Conservation (phyloP, 2,329 filamentous ascomycete genomes). For the Alternaria burnsii region DNA sequence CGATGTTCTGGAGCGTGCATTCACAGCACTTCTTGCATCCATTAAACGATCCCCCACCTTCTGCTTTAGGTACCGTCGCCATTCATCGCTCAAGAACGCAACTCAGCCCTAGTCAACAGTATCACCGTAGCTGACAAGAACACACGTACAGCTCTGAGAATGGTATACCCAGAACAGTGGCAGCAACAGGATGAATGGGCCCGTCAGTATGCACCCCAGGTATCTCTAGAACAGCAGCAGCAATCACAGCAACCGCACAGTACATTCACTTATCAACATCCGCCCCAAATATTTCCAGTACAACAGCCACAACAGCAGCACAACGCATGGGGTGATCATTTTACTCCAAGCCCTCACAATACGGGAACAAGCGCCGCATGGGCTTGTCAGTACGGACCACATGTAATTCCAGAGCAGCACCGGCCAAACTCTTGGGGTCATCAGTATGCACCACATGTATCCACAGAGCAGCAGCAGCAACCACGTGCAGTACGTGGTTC, state of each 20-base stretch:
- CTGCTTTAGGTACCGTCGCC: not conserved
- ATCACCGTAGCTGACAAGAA: not conserved
- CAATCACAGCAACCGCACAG: no score
- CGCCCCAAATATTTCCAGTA: rapidly evolving
- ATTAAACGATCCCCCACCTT: not conserved
- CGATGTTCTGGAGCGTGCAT: not conserved
- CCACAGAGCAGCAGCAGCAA: not conserved
- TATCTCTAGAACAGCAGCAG: not conserved
- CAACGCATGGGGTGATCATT: no score
- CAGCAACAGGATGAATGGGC: not conserved
- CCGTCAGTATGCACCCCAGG: not conserved
- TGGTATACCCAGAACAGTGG: not conserved
- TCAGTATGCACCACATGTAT: not conserved
- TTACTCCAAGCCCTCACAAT: no score
- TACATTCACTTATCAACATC: not conserved
- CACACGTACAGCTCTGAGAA: not conserved
- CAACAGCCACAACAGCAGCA: not conserved
- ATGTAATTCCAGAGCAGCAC: not conserved
- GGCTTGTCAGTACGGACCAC: not conserved
- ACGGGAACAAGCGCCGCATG: no score
- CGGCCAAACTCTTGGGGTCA: no score
- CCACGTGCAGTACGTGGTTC: not conserved
- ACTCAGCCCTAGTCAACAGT: not conserved
- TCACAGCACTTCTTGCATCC: not conserved
- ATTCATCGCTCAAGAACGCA: not conserved